Conservation (phyloP, 2,329 filamentous ascomycete genomes). For the Colletotrichum chrysophilum region DNA sequence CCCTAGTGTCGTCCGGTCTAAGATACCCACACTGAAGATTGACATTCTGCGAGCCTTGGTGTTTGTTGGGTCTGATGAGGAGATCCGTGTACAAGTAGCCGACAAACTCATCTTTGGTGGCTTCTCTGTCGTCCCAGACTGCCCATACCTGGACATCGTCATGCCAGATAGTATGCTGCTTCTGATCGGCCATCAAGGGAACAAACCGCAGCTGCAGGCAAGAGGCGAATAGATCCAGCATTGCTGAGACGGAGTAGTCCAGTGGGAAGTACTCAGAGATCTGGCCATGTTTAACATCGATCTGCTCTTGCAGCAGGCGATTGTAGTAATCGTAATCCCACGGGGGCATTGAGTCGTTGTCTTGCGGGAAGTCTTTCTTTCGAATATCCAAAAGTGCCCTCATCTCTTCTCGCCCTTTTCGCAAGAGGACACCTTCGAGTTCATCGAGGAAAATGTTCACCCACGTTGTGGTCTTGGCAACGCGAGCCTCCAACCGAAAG, state of each 20-base stretch:
- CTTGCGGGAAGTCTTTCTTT: neutral
- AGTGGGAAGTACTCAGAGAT: neutral
- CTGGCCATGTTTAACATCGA: neutral
- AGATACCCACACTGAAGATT: neutral
- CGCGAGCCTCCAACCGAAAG: neutral
- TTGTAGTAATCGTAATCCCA: neutral
- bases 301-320: neutral
- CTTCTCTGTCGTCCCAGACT: neutral
- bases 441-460: neutral
- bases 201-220: rapidly evolving
- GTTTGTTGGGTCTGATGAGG: neutral
- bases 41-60: rapidly evolving
- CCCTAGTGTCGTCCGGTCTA: rapidly evolving
- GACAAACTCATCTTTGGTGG: neutral
- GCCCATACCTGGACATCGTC: neutral
- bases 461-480: neutral
- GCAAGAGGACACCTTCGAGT: neutral
- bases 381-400: rapidly evolving
- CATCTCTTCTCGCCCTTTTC: neutral
- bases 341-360: rapidly evolving
- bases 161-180: rapidly evolving
- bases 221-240: neutral
- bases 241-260: neutral
- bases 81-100: neutral
- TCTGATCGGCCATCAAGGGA: neutral